Evolutionary conservation across 225 moss, liverwort and hornwort genomes (phyloP), one percentile per base, ranked within the genome.

Genomic region (Thuidium tamariscinum): DNA sequence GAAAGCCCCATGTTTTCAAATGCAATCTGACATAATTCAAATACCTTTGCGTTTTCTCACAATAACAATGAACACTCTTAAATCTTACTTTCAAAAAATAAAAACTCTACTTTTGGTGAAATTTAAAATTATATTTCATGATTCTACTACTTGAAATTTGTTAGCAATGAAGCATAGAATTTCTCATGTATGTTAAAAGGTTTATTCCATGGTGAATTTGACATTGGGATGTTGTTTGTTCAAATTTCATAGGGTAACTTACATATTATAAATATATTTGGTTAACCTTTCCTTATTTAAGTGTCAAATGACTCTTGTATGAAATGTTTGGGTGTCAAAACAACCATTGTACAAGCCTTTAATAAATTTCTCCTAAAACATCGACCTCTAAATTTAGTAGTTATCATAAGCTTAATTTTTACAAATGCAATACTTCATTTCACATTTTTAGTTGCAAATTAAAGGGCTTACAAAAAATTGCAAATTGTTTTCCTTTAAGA

Each of bases 231-330:
- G n/a, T n/a, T n/a, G n/a, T n/a, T n/a, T n/a, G n/a, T n/a, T n/a
- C n/a, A n/a, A n/a, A n/a, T n/a, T n/a, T n/a, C n/a, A n/a, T n/a
- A n/a, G n/a, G n/a, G n/a, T n/a, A n/a, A n/a, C n/a, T n/a, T n/a
- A n/a, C n/a, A n/a, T n/a, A n/a, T n/a, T n/a, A n/a, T n/a, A n/a
- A n/a, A n/a, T n/a, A n/a, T n/a, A n/a, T n/a, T n/a, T n/a, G 19
- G 49, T 2, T 0, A 7, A 0, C 32, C 11, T 49, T 1, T 0
- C 7, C 1, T 32, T 7, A 32, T 32, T 49, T 48, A 3, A 19
- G 19, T 48, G 2, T 48, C 10, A 7, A 48, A 18, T 18, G 48
- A 72, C 0, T 48, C 48, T 11, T 46, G 1, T 6, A 2, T 46
- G 1, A 32, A 73, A 34, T 74, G 20, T 21, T 49, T 20, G 7